Conservation (phyloP, 2,329 filamentous ascomycete genomes). For the Pestalotiopsis sp. region DNA sequence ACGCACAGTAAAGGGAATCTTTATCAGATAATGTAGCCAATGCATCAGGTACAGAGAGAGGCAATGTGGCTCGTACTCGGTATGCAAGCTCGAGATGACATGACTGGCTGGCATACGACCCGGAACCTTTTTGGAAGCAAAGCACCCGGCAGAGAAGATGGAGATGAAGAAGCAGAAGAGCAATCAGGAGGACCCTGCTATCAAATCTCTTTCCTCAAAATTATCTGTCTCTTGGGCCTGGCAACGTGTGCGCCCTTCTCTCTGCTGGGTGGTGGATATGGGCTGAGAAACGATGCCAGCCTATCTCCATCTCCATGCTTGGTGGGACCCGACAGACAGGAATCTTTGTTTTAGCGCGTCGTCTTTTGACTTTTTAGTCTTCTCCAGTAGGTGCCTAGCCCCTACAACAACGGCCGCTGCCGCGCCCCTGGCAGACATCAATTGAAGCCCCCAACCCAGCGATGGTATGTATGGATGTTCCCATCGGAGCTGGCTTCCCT, state of each 20-base stretch:
- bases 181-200: neutral
- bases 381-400: neutral
- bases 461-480: neutral
- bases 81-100: neutral
- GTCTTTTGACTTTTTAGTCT: conserved; percentile 2
- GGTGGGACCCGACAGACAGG: conserved; percentile 16
- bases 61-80: neutral
- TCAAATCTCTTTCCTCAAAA: neutral
- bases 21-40: neutral
- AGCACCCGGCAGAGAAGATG: neutral
- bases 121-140: neutral
- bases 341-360: conserved; percentile 14
- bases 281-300: conserved; percentile 6
- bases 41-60: neutral
- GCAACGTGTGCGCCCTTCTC: neutral
- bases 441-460: neutral
- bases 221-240: neutral
- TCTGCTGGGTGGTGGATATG: neutral
- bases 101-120: neutral
- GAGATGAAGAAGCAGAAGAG: neutral
- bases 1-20: neutral
- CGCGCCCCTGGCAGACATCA: neutral
- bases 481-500: neutral
- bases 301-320: neutral
- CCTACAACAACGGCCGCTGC: conserved; percentile 11